Percentiles rank a stretch among this genome's conserved stretches.
phyloP scores from a whole-genome alignment of 2,329 filamentous ascomycete genomes.

The Tolypocladium sp. region DNA sequence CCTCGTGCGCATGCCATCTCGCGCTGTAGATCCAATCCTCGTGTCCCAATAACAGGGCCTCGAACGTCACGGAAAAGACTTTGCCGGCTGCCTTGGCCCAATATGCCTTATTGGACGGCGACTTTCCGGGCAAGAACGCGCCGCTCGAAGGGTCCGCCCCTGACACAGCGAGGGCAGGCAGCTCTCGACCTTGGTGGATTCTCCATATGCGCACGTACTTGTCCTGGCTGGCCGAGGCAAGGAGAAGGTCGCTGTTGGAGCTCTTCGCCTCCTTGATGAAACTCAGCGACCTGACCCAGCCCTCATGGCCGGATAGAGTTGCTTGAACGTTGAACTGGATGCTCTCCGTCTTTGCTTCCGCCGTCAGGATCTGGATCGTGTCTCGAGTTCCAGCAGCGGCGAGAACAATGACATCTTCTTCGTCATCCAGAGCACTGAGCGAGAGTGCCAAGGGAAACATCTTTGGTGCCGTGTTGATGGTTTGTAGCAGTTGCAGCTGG shows the following conservation, averaged over 20 bases:
- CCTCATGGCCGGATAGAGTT: slow-evolving; percentile 81
- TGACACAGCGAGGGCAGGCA: slow-evolving; percentile 46
- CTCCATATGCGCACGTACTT: slow-evolving; percentile 96
- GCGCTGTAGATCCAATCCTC: slow-evolving; percentile 98
- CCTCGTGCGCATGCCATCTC: slow-evolving; percentile 53
- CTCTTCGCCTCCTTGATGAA: slow-evolving; percentile 57
- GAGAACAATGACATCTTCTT: slow-evolving; percentile 50
- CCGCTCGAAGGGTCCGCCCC: slow-evolving; percentile 48
- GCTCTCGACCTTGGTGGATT: slow-evolving; percentile 59
- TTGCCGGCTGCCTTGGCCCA: slow-evolving; percentile 51
- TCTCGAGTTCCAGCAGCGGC: slow-evolving; percentile 81
- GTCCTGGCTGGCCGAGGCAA: slow-evolving; percentile 93
- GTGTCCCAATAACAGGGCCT: slow-evolving; percentile 86
- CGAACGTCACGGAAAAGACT: slow-evolving; percentile 80
- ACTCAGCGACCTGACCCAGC: slow-evolving; percentile 82
- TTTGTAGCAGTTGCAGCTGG: slow-evolving; percentile 51
- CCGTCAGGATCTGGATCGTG: slow-evolving; percentile 70
- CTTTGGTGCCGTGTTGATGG: slow-evolving; percentile 62
- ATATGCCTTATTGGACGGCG: slow-evolving; percentile 84
- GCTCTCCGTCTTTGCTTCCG: slow-evolving; percentile 29
- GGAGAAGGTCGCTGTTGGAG: slow-evolving; percentile 56
- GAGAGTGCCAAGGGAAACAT: slow-evolving; percentile 78
- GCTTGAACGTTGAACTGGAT: slow-evolving; percentile 61
- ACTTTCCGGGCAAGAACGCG: slow-evolving; percentile 55
- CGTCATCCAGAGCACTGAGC: slow-evolving; percentile 48